Percentiles rank a stretch among this genome's conserved stretches.
Evolutionary conservation across 495 filamentous ascomycete genomes (phyloP).

Genomic region (Aeminium ludgeri): DNA sequence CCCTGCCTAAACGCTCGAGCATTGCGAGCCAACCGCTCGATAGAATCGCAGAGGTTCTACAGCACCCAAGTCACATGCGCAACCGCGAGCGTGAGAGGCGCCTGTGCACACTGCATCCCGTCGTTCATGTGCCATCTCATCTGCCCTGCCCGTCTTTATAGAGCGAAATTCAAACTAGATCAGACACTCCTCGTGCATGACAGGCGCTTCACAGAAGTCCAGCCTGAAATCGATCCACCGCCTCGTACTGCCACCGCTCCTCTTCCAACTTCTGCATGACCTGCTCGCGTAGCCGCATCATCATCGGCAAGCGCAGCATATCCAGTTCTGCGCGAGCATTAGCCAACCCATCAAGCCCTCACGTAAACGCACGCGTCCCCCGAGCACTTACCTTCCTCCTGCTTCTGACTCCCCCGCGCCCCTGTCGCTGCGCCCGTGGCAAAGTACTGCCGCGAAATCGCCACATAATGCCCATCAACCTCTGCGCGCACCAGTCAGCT

Average conservation of each 20-base stretch:
- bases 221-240: conserved; percentile 4
- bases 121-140: too few relatives aligned
- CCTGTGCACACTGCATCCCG: too few relatives aligned
- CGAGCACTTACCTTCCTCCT: conserved; percentile 2
- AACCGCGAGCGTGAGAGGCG: too few relatives aligned
- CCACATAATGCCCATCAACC: conserved; percentile 5
- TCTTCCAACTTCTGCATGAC: conserved; percentile 8
- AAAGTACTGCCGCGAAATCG: conserved; percentile 8
- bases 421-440: conserved; percentile 2
- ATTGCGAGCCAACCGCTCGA: too few relatives aligned
- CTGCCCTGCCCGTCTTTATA: too few relatives aligned
- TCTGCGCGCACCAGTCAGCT: neutral
- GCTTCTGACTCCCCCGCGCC: conserved; percentile 1
- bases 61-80: too few relatives aligned
- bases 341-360: too few relatives aligned
- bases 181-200: neutral
- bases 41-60: too few relatives aligned
- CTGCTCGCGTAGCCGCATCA: conserved; percentile 5
- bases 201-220: neutral
- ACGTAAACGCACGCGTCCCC: too few relatives aligned
- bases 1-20: too few relatives aligned
- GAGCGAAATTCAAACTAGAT: too few relatives aligned
- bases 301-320: neutral
- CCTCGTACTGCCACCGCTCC: conserved; percentile 12
- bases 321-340: conserved; percentile 1